Evolutionary conservation across 2,329 filamentous ascomycete genomes (phyloP), one percentile per base, ranked within the genome.

Genomic region (Elsinoe ampelina): DNA sequence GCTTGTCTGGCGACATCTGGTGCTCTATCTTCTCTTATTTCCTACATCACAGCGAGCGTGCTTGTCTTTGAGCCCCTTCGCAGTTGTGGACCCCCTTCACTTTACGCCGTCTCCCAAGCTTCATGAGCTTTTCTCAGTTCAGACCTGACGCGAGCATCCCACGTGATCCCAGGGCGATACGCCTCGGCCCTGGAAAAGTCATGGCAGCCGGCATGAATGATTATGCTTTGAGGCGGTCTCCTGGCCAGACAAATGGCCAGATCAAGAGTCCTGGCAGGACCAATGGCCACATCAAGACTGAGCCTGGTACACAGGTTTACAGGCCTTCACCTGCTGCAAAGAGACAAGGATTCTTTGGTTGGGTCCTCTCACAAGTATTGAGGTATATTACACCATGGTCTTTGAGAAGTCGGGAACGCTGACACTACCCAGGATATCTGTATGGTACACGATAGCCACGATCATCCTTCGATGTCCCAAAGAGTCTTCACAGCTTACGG

Each of bases 381-480:
- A 52, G 59, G 59, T 59, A 54, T n/a, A 22, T 19, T 20, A 5
- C 13, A 11, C 19, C 10, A 15, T 35, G 7, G n/a, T 12, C 20
- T 34, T 34, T 6, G 3, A 17, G 1, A 17, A 22, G 13, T 17
- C 30, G 48, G 1, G 6, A 1, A 41, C 11, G 35, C 22, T 55
- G 26, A 55, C 19, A 6, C 17, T 5, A 32, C 36, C 10, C 19
- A 69, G 92, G 66, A 71, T 96, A 43, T 71, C 85, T 58, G 86
- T 89, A 17, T 98, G 92, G 92, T 95, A 93, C 69, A 80, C 84
- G 35, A 83, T 97, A 61, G 71, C 90, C 60, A 93, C 87, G 20
- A 75, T 93, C 57, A 72, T 92, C 58, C 87, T 98, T 69, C 82
- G 85, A 60, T 98, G 92, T 70, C 92, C 92, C 11, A 76, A 83